Evolutionary conservation across 805 yeast genomes (phyloP), one percentile per base, ranked within the genome.

Genomic region (Blastobotrys terrestris): DNA sequence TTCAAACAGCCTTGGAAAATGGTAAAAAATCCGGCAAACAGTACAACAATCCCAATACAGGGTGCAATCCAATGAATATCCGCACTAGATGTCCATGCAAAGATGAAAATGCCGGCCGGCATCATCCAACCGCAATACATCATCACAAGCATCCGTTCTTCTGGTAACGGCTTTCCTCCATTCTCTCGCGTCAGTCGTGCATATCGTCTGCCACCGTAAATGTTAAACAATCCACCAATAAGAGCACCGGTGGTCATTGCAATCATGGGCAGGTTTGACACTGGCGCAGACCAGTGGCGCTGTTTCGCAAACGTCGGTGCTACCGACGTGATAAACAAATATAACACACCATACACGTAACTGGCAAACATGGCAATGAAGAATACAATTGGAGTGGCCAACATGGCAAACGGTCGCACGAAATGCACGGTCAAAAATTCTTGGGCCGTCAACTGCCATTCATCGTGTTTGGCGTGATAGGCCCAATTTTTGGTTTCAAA

Each of bases 401-500:
- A 81, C 71, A 92, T 87, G 59, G 80, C 81, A 56, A 92, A 71
- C 1, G 98, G 98, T 62, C 97, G 79, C 60, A 80, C 70, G 52
- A 91, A 75, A 72, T 90, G 87, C 20, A 87, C 79, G 54, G 79
- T 77, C 54, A 88, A 60, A 67, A 91, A 74, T 66, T 91, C 96
- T 35, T 72, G 73, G 47, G 87, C 66, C 1, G 85, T 71, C 67
- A 89, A 67, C 48, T 88, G 88, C 65, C 80, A 81, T 31, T 92
- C 94, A 67, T 91, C 97, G 67, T 87, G 95, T 70, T 87, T 95
- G 19, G 97, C 87, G 88, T 89, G 88, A 57, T 87, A 87, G 62
- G 85, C 85, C 55, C 76, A 75, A 66, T 90, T 86, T 46, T 94
- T 91, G 3, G 96, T 86, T 65, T 83, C 84, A 62, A 78, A 77